Evolutionary conservation across 257 asterid genomes (phyloP).

Genomic region (Anisodus tanguticus): DNA sequence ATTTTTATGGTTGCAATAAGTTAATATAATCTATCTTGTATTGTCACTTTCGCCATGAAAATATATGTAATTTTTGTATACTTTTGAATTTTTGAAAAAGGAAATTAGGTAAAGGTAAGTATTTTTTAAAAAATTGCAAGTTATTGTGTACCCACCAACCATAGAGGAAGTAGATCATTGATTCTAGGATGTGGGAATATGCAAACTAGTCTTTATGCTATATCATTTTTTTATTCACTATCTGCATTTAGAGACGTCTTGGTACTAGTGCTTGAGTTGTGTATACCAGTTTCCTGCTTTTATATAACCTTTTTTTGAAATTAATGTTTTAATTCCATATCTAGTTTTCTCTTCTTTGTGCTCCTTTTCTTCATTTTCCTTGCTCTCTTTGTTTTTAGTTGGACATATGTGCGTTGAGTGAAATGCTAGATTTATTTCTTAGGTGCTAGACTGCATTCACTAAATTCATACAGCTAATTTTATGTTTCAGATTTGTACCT

Average conservation of each 20-base stretch:
- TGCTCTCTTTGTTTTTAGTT: not conserved
- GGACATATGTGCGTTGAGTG: not conserved
- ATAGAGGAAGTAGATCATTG: constrained; percentile 11
- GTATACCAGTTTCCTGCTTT: not conserved
- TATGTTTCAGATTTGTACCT: not conserved
- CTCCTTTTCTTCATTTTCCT: constrained; percentile 1
- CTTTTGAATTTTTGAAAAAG: not conserved
- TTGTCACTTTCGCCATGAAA: not conserved
- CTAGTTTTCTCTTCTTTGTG: not conserved
- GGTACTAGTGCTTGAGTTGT: constrained; percentile 18
- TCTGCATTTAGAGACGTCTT: not conserved
- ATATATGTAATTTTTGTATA: not conserved
- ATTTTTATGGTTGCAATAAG: not conserved
- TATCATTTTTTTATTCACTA: not conserved
- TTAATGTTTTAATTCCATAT: not conserved
- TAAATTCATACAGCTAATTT: not conserved
- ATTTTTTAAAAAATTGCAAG: not conserved
- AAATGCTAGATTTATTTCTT: not conserved
- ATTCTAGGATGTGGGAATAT: not conserved
- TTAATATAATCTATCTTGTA: not conserved
- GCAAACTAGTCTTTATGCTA: not conserved
- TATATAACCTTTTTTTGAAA: not conserved
- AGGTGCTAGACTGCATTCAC: not conserved
- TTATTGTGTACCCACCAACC: constrained; percentile 14
- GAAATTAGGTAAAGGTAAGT: not conserved